Base-by-base conservation (phyloP, 2,329 filamentous ascomycete species). In the Phialemoniopsis sp. region DNA sequence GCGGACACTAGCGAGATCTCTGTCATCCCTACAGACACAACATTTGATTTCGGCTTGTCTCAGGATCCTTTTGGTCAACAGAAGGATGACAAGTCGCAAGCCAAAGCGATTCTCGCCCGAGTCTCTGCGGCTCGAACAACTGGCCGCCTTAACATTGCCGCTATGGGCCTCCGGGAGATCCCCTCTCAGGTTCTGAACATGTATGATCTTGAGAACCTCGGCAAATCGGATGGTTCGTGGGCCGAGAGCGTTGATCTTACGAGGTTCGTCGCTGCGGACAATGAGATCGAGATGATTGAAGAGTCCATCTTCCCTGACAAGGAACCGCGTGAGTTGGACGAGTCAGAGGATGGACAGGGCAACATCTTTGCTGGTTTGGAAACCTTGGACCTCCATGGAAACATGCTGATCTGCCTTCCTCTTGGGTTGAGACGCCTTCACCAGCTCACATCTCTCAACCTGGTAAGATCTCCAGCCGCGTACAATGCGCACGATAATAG, bases 201-300 rank as follows among this genome's bases (percentile, higher is more conserved):
- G 90, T 97, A 96, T 58, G 86, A 89, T 51, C 70, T 87, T 14
- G 82, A 89, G 38, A 73, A 77, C 2, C 73, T 81, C 40, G 78
- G 83, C 29, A 71, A 69, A 12, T 67, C 75, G 16, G 79, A 76
- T 29, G 76, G 81, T 10, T 80, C 83, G 28, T 97, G 93, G 93
- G 89, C 89, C 3, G 91, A 97, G 60, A 85, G 86, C 43, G 88
- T 97, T 10, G 91, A 97, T 55, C 66, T 97, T 34, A 85, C 83
- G 1, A 81, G 85, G 44, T 81, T 97, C 36, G 79, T 93, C 47
- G 89, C 87, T 6, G 89, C 91, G 8, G 89, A 95, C 55, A 97
- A 98, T 54, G 87, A 95, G 53, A 62, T 98, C 35, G 80, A 87
- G 52, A 69, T 71, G 26, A 70, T 97, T 28, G 76, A 80, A 3